Evolutionary conservation across 805 yeast genomes (phyloP), one percentile per base, ranked within the genome.

Genomic region (Barnettozyma pratensis): DNA sequence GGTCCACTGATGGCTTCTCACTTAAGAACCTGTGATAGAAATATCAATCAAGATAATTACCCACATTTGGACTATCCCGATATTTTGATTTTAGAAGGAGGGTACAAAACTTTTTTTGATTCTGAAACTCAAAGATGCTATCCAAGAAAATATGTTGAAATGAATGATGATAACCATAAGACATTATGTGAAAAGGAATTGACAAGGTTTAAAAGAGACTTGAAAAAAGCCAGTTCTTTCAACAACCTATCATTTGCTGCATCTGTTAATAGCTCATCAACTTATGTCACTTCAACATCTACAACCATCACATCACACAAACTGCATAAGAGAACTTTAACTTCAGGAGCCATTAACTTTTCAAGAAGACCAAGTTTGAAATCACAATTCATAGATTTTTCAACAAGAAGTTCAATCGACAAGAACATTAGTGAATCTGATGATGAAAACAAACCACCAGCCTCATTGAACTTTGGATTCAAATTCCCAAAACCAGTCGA

Each of bases 1-100:
- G 96, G 98, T n/a, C 99, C 99, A 5, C 71, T 85, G 42, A 80
- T 94, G 85, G 98, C 98, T 1, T 73, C 81, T 46, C 90, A 89
- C 63, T 74, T 94, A 48, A 73, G 99, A 52, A 83, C 83, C 51
- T 77, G 86, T 57, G 99, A 94, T 68, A 77, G 99, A 53, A 76
- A 77, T 37, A 57, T 80, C 45, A 90, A 91, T 64, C 73, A 80
- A 52, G 81, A 83, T 48, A 73, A 76, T 52, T 94, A 94, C 66
- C 99, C 99, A 0, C 71, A 77, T 51, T 72, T 94, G 48, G 79
- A 78, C 54, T 94, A 85, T 62, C 99, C 99, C 3, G 96, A 94
- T 67, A 81, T 94, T 39, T 81, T 88, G 36, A 81, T 94, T 34
- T 72, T 94, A 41, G 87, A 89, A 54, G 98, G 98, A 30, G 99